phyloP scores from a whole-genome alignment of 75 land plant species.

The Picea sitchensis region DNA sequence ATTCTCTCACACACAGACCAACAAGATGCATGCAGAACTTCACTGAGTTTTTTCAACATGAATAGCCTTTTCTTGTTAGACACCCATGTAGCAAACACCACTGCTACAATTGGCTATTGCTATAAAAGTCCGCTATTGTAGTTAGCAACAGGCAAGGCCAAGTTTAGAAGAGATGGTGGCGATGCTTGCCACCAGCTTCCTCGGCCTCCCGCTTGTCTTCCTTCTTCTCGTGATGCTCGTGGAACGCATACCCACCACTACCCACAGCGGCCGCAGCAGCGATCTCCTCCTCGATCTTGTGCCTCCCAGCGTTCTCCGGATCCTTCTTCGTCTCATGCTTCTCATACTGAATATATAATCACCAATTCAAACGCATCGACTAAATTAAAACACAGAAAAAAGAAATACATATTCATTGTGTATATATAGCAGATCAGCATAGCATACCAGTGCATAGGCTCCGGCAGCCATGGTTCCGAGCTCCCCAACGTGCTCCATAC shows the following conservation, averaged over 20 bases:
- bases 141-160: no score
- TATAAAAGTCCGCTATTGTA: no score
- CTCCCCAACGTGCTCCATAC: conserved; percentile 16
- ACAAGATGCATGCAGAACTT: no score
- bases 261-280: conserved; percentile 28
- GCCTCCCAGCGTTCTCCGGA: conserved; percentile 28
- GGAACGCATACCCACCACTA: conserved; percentile 20
- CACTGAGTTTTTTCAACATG: no score
- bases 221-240: conserved; percentile 32
- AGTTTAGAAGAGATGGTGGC: conserved; percentile 6
- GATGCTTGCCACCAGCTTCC: conserved; percentile 16
- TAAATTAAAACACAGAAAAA: not conserved
- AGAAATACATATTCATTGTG: not conserved
- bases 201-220: conserved; percentile 8
- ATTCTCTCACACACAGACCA: no score
- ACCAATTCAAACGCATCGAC: not conserved
- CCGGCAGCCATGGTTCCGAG: conserved; percentile 19
- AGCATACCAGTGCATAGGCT: conserved; percentile 33
- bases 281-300: conserved; percentile 31
- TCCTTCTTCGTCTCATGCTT: conserved; percentile 29
- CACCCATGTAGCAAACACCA: no score
- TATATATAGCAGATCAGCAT: not conserved
- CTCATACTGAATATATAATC: conserved; percentile 21
- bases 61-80: no score
- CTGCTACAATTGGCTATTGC: no score